Evolutionary conservation across 2,329 filamentous ascomycete species (phyloP).

Genomic region (Cadophora sp.): DNA sequence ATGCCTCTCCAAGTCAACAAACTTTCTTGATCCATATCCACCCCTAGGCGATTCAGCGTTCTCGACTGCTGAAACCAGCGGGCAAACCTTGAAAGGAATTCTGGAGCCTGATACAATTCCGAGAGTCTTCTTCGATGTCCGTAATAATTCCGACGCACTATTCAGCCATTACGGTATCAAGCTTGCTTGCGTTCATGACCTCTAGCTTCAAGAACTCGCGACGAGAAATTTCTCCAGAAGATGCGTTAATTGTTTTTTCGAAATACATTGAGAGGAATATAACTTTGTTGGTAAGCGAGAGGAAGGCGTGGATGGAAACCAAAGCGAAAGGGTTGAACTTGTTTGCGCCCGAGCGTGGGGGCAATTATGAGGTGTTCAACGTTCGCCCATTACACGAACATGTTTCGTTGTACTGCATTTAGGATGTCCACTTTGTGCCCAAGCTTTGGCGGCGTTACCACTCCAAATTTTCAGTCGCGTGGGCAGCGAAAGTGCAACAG

Average conservation of each 20-base stretch:
- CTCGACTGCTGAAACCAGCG: not conserved
- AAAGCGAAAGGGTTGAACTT: conserved; percentile 49
- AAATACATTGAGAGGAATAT: not conserved
- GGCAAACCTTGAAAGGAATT: conserved; percentile 47
- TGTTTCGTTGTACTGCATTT: conserved; percentile 52
- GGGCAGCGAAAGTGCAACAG: no score
- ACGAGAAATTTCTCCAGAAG: conserved; percentile 31
- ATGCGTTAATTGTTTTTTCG: not conserved
- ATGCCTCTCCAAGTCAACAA: conserved; percentile 43
- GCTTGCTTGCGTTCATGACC: conserved; percentile 54
- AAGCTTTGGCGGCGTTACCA: no score
- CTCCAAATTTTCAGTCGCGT: no score
- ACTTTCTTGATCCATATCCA: conserved; percentile 52
- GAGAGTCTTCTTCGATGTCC: conserved; percentile 66
- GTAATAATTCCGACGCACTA: conserved; percentile 63
- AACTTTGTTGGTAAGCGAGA: conserved; percentile 18
- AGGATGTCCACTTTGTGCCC: conserved; percentile 56
- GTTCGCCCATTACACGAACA: conserved; percentile 50
- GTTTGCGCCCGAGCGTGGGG: conserved; percentile 51
- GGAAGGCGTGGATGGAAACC: conserved; percentile 39
- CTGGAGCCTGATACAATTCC: conserved; percentile 51
- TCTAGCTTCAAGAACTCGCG: conserved; percentile 64
- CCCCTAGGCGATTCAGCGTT: not conserved
- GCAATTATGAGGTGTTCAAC: conserved; percentile 55
- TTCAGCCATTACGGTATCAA: conserved; percentile 52